Conservation (phyloP, 176 grass and related monocot genomes). For the Oryza longistaminata region DNA sequence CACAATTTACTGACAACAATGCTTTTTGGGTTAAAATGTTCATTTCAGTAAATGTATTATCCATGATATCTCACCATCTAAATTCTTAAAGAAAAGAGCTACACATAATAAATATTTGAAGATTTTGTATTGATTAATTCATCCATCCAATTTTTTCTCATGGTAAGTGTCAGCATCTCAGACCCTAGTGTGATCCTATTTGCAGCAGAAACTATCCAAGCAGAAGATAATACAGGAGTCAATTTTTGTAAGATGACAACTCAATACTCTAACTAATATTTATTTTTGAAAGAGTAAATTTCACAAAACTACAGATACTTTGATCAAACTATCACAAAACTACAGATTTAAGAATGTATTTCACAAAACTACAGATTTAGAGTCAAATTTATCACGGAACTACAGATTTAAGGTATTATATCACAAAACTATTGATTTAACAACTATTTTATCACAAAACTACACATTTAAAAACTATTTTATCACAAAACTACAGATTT, state of each 20-base stretch:
- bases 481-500: too few species aligned
- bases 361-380: too few species aligned
- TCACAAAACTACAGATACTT: too few species aligned
- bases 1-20: not conserved
- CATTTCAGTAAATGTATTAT: not conserved
- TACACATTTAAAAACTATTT: too few species aligned
- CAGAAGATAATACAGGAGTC: not conserved
- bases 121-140: slow-evolving; percentile 8
- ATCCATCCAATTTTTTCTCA: slow-evolving; percentile 21
- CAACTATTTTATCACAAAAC: too few species aligned
- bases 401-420: too few species aligned
- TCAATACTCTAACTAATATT: not conserved
- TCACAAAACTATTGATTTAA: too few species aligned
- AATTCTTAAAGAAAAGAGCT: not conserved
- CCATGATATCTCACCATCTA: slow-evolving; percentile 15
- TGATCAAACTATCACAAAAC: too few species aligned
- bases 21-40: not conserved
- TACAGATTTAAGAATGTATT: too few species aligned
- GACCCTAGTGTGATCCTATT: slow-evolving; percentile 1
- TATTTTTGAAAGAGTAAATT: not conserved
- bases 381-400: too few species aligned
- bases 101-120: not conserved
- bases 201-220: slow-evolving; percentile 2
- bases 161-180: not conserved
- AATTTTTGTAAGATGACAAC: not conserved